A percentile compares a stretch with the other conserved stretches of the same genome.
Conservation (phyloP, 2,329 filamentous ascomycete genomes). For the Microcyclospora tardicrescens region DNA sequence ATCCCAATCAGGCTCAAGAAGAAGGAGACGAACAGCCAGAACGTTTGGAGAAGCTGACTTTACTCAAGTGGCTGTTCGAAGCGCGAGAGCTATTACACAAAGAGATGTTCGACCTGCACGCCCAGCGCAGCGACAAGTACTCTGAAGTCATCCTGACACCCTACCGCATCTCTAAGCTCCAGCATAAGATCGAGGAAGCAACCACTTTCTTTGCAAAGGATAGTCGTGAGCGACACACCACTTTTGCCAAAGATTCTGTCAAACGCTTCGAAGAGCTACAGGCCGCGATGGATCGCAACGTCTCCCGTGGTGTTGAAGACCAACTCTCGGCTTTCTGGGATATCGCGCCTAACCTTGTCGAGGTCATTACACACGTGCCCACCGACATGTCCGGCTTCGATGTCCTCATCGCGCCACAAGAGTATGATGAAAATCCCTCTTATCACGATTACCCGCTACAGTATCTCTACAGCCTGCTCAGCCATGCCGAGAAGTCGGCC, state of each 20-base stretch:
- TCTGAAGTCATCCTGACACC: constrained; percentile 71
- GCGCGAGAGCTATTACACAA: constrained; percentile 78
- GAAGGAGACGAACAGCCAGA: constrained; percentile 94
- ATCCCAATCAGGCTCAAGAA: constrained; percentile 77
- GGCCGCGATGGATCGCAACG: constrained; percentile 68
- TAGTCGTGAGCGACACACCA: constrained; percentile 52
- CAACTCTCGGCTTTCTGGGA: constrained; percentile 97
- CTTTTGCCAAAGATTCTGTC: constrained; percentile 58
- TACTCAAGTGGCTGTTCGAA: constrained; percentile 96
- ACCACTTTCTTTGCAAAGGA: constrained; percentile 74
- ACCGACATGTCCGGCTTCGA: constrained; percentile 42
- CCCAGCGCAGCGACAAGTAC: constrained; percentile 71
- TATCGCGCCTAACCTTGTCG: constrained; percentile 70
- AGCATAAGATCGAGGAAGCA: constrained; percentile 67
- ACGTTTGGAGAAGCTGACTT: constrained; percentile 81
- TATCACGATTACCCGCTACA: constrained; percentile 75
- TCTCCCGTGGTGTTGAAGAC: constrained; percentile 74
- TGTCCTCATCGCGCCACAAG: constrained; percentile 63
- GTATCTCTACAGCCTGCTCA: constrained; percentile 74
- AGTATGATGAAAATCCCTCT: constrained; percentile 73
- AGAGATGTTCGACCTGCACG: constrained; percentile 71
- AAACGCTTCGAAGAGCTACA: constrained; percentile 65
- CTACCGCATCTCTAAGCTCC: constrained; percentile 59
- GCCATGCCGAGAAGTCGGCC: constrained; percentile 80
- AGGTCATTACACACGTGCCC: constrained; percentile 70